These are phyloP conservation scores for Tritrichomonas foetus DNA, from an alignment of 208 protist species.

Conservation along the genomic window DNA sequence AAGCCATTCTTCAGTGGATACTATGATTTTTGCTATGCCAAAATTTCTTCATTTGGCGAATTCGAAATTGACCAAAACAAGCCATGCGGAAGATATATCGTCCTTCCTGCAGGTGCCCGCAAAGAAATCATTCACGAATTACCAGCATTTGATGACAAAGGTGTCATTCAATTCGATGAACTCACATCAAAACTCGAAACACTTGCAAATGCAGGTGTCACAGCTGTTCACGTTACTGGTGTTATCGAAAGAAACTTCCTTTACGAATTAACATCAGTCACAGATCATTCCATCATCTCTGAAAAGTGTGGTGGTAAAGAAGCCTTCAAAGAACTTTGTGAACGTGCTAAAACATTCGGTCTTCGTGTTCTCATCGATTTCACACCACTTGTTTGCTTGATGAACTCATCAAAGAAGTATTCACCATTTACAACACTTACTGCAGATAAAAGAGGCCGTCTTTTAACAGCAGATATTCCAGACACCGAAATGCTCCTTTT, in stretches of 20 bases:
- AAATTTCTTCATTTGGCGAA: neutral
- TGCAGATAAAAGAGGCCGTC: neutral
- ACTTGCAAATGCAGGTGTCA: neutral
- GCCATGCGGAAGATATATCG: neutral
- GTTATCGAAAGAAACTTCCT: neutral
- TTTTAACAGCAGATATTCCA: neutral
- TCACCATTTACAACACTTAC: neutral
- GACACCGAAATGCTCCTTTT: neutral
- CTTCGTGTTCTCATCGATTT: neutral
- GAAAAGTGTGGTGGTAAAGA: neutral
- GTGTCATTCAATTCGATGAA: neutral
- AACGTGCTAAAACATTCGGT: neutral
- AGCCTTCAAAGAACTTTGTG: neutral
- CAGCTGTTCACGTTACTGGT: slow-evolving; percentile 11
- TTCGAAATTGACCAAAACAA: neutral
- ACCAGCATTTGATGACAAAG: neutral
- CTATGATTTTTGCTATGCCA: neutral
- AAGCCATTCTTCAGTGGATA: neutral
- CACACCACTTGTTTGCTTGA: neutral
- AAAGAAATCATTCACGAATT: slow-evolving; percentile 20
- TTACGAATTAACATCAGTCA: neutral
- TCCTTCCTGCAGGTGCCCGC: neutral
- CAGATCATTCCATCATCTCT: neutral
- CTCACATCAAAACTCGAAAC: neutral
- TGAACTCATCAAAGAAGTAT: neutral